Evolutionary conservation across 129 eudicot genomes (phyloP).

Genomic region (Helichrysum umbraculigerum): DNA sequence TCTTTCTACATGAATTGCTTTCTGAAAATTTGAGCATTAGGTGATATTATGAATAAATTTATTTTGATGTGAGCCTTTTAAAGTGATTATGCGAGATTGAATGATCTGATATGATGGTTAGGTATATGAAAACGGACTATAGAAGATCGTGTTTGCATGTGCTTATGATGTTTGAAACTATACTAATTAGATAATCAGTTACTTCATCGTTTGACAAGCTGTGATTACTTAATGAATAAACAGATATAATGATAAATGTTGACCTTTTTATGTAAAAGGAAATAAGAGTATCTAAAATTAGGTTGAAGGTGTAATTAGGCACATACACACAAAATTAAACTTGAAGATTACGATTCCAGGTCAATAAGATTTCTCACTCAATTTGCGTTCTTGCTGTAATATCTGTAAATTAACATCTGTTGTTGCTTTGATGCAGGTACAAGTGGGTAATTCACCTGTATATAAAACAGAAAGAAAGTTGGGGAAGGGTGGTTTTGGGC

Average conservation of each 20-base stretch:
- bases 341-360: neutral
- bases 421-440: constrained; percentile 64
- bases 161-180: neutral
- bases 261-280: no score
- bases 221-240: neutral
- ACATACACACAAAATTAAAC: neutral
- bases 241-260: no score
- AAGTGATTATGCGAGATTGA: neutral
- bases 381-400: neutral
- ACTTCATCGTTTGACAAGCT: neutral
- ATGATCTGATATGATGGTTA: neutral
- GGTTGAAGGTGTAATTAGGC: neutral
- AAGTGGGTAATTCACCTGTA: constrained; percentile 88
- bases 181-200: neutral
- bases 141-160: neutral
- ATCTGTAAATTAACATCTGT: neutral
- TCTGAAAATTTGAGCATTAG: neutral
- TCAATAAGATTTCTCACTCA: neutral
- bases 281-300: no score
- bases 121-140: neutral
- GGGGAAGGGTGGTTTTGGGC: constrained; percentile 99
- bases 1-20: neutral
- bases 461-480: constrained; percentile 85
- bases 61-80: neutral
- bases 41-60: neutral